Evolutionary conservation across 768 basidiomycete genomes (phyloP).

Genomic region (Termitomyces sp.): DNA sequence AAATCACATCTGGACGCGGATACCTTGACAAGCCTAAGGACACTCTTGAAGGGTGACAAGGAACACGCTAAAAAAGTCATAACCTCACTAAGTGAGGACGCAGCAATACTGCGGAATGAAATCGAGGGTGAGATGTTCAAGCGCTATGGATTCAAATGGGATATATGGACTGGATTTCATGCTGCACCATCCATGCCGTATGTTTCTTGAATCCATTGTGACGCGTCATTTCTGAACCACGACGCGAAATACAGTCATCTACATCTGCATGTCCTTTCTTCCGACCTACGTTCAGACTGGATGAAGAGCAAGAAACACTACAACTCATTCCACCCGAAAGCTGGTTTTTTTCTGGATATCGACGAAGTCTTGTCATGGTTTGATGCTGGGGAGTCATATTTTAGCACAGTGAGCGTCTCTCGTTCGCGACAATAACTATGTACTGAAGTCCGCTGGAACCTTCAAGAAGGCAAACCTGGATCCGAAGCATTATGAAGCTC

Average conservation of each 20-base stretch:
- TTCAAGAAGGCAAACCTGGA: constrained; percentile 54
- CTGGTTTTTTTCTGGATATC: constrained; percentile 80
- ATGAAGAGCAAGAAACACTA: constrained; percentile 90
- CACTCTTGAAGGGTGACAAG: constrained; percentile 56
- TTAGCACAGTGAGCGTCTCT: constrained; percentile 41
- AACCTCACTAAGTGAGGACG: constrained; percentile 51
- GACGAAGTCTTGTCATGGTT: constrained; percentile 83
- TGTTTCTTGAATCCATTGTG: constrained; percentile 27
- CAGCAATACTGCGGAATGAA: constrained; percentile 51
- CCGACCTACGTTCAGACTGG: constrained; percentile 65
- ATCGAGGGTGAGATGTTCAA: constrained; percentile 80
- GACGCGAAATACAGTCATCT: constrained; percentile 52
- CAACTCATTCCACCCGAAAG: constrained; percentile 84
- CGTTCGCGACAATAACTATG: neutral
- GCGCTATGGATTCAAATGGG: constrained; percentile 75
- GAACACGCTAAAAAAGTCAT: constrained; percentile 55
- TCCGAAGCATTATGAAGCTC: constrained; percentile 53
- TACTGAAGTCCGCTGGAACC: neutral
- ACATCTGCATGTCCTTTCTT: constrained; percentile 84
- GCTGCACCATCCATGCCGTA: constrained; percentile 84
- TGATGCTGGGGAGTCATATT: constrained; percentile 60
- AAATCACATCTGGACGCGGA: constrained; percentile 28
- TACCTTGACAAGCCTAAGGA: constrained; percentile 52
- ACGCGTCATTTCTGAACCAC: neutral
- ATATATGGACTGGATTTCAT: constrained; percentile 82